Base-by-base conservation (phyloP, 768 basidiomycete species). In the Leccinum variicolor region DNA sequence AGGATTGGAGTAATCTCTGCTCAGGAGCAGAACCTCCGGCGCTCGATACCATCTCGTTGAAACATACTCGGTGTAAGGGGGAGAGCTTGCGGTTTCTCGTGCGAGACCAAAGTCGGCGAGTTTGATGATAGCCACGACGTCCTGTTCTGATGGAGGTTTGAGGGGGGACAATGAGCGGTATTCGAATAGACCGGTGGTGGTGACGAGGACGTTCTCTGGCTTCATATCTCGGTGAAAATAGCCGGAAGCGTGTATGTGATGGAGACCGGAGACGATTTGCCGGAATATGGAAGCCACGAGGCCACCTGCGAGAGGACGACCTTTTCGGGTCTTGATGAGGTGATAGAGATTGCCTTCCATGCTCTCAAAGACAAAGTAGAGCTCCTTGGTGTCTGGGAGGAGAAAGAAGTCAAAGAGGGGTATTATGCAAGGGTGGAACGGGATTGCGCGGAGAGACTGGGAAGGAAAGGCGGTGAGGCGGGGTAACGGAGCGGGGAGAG, bases 141-240 rank as follows among this genome's bases (percentile, higher is more conserved):
- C 97, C 76, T 87, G 90, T 66, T 98, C 96, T 55, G 84, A 81
- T 8, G 81, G 83, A 54, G 81, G 78, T 17, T 86, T 83, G 52
- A 81, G 67, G 11, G 91, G 86, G n/a, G 85, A 86, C 29, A 92
- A 81, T 10, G 91, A 82, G 26, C 84, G 85, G 69, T 99, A 99
- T 74, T 97, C 92, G 63, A 90, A 88, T 52, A 96, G 81, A 19
- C 97, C 97, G 14, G 94, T 97, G 2, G 97, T 98, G 17, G 97
- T 98, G 65, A 99, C 97, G 52, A 99, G 85, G 8, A 98, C 89
- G 67, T 99, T 99, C 74, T 99, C 97, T 36, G 97, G 97, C 75
- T 99, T 99, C 94, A 99, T 97, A 73, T 99, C 97, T 50, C 97
- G 91, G 75, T 99, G 97, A 75, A 99, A 99, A 75, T 96, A 99